Base-by-base conservation (phyloP, 2,329 filamentous ascomycete species). In the Calonectria leucothoes region DNA sequence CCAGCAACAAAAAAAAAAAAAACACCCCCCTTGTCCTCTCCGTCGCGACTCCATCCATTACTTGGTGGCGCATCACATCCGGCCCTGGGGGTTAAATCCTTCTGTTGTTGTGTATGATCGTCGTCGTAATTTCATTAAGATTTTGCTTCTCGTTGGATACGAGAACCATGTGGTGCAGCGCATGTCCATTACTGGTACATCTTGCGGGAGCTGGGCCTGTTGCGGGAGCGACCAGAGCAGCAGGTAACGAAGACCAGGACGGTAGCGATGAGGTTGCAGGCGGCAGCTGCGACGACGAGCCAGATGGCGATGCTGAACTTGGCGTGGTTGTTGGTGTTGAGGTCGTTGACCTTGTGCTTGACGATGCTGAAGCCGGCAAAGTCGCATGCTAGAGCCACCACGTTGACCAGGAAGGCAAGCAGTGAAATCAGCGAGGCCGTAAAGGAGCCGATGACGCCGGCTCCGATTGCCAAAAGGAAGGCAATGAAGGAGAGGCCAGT, bases 201-300 rank as follows among this genome's bases (percentile, higher is more conserved):
- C 77, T 82, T 82, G 74, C 71, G 76, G 49, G 71, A 74, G 72
- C 76, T 76, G 29, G 74, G 76, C 35, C 61, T 73, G 61, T 84
- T 83, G 49, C 83, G 81, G 73, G 83, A 77, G n/a, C 89, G 84
- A 11, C 86, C 85, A 69, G 87, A 87, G 84, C 89, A 92, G 87
- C 91, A 93, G 8, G 90, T 91, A 76, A 93, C 85, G 77, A 93
- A 89, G 70, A 93, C 87, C 64, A 93, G 77, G 67, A 91, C 74
- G 25, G 88, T 88, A 11, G 87, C 91, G 31, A 92, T 71, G 66
- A 93, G 86, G 25, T 88, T 84, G 77, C 87, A 86, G 72, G 92
- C 84, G 74, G 89, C 90, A 2, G 89, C 88, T 10, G 84, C 91
- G 17, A 93, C 85, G 1, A 90, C 82, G 12, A 90, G 89, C 91